phyloP scores from a whole-genome alignment of 495 filamentous ascomycete species.

The Cercophora newfieldiana region DNA sequence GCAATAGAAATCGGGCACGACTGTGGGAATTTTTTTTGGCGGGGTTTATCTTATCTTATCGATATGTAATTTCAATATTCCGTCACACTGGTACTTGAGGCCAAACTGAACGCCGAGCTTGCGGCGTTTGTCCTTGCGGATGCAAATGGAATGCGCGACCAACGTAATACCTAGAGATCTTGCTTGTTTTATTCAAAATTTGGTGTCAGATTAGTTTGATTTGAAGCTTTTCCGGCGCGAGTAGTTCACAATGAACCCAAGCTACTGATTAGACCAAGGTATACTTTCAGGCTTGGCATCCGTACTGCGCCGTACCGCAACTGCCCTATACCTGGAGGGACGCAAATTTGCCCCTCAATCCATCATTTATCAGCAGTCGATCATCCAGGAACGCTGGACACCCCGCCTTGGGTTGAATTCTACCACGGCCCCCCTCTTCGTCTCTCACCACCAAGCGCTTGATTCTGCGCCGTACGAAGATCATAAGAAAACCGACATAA shows the following conservation, averaged over 20 bases:
- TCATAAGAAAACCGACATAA: not conserved
- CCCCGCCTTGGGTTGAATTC: conserved; percentile 5
- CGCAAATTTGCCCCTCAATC: conserved; percentile 50
- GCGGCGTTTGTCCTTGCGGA: no score
- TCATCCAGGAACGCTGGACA: not conserved
- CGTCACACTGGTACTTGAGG: not conserved
- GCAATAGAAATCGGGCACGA: conserved; percentile 13
- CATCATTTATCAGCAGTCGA: conserved; percentile 32
- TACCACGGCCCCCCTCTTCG: not conserved
- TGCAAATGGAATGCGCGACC: no score
- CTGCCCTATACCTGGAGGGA: conserved; percentile 11
- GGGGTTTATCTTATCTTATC: conserved; percentile 44
- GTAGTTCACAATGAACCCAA: not conserved
- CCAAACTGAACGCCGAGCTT: not conserved
- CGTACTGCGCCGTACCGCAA: conserved; percentile 2
- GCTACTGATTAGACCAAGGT: not conserved
- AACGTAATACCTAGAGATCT: no score
- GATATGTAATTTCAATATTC: conserved; percentile 7
- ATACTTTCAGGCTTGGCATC: not conserved
- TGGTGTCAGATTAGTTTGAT: no score
- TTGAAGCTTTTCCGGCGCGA: not conserved
- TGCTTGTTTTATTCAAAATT: no score
- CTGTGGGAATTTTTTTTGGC: conserved; percentile 46
- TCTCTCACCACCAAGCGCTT: conserved; percentile 8
- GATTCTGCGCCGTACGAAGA: not conserved